Evolutionary conservation across 225 moss, liverwort and hornwort genomes (phyloP), one percentile per base, ranked within the genome.

Genomic region (Pseudisothecium myosuroides): DNA sequence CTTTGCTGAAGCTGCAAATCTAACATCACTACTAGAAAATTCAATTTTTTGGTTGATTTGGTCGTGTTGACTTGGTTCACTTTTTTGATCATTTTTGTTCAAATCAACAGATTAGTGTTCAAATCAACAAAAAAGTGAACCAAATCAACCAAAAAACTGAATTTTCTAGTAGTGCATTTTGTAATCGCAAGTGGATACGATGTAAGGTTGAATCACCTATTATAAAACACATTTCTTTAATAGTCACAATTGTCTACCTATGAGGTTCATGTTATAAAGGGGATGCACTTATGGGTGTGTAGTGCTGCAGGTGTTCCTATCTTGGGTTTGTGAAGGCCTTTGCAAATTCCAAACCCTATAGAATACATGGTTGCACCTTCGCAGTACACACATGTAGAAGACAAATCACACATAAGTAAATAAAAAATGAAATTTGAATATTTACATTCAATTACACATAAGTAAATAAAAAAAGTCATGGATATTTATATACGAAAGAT

Each of bases 121-220:
- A n/a, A n/a, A n/a, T n/a, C n/a, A n/a, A n/a, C n/a, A n/a, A n/a
- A n/a, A n/a, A n/a, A n/a, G n/a, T n/a, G n/a, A n/a, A n/a, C n/a
- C n/a, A n/a, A n/a, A n/a, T n/a, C n/a, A n/a, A n/a, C n/a, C n/a
- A n/a, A n/a, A n/a, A n/a, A n/a, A n/a, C n/a, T n/a, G n/a, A n/a
- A n/a, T n/a, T n/a, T n/a, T n/a, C n/a, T n/a, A n/a, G n/a, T n/a
- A n/a, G n/a, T n/a, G n/a, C n/a, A 49, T 54, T 77, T 23, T 37
- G 37, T 10, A 37, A 36, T 77, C 0, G 1, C 5, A 36, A 14
- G 0, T 37, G 0, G 9, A 24, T 2, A 24, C 0, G 0, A 23
- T 6, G 5, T 4, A 37, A 37, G 6, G 0, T 78, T 37, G 2
- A 2, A n/a, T 26, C 22, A 77, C 37, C 6, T 15, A 24, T 24